Base-by-base conservation (phyloP, 1,284 basidiomycete species). In the Cutaneotrichosporon mucoides region DNA sequence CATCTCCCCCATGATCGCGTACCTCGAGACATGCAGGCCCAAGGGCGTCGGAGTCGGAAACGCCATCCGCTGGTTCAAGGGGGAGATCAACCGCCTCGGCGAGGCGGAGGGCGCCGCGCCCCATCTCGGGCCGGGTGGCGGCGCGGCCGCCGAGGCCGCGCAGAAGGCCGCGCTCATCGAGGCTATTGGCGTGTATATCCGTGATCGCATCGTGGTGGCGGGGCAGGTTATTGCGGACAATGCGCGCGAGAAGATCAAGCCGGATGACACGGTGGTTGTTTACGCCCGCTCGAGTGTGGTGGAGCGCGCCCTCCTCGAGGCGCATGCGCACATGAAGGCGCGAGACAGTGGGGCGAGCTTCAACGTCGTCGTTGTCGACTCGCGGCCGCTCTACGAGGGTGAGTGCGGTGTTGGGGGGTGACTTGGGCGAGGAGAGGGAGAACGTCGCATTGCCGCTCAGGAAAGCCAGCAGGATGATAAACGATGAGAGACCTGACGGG, bases 271-370 rank as follows among this genome's bases (percentile, higher is more conserved):
- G 15, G 86, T 99, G 59, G 82, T 99, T 49, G 95, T 93, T 7
- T 99, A 91, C 78, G 93, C 92, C 10, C 85, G 92, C 77, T 95
- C 92, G 15, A 96, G 92, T 0, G 86, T 98, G 1, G 92, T 99
- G 3, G 92, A 99, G 76, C 90, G 90, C 63, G 88, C 92, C 5
- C 75, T 99, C 5, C 79, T 98, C 4, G 84, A 86, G 59, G 92
- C 94, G 1, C 87, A 78, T 68, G 60, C 68, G 24, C 70, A 77
- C 41, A 82, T 83, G 62, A 77, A 88, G 70, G 81, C 66, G 36
- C 55, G 65, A 13, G 66, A 83, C 48, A 83, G 84, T 12, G 85
- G 86, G 5, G 88, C 87, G 59, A 81, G 79, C 55, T 97, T 99
- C 73, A 89, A 88, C 2, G 95, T 97, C 12, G 86, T 97, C 53